Conservation (phyloP, 352 stramenopile genomes). For the Phytophthora hybrid region DNA sequence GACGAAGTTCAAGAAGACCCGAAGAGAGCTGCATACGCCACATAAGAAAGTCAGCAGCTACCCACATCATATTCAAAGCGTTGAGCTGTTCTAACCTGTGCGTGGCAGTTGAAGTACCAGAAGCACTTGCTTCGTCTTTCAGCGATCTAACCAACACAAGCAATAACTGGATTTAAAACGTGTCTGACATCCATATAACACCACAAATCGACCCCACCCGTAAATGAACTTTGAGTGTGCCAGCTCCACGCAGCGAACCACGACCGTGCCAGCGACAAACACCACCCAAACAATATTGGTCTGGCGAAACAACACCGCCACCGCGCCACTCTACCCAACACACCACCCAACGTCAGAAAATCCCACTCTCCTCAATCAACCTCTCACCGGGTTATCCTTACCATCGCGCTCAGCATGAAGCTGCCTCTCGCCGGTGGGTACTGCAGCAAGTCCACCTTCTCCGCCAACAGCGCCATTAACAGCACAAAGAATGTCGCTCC, state of each 20-base stretch:
- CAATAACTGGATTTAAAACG: not conserved
- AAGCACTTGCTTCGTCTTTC: constrained; percentile 41
- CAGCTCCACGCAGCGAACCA: constrained; percentile 77
- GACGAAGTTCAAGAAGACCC: constrained; percentile 72
- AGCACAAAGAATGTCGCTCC: constrained; percentile 91
- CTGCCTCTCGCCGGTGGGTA: constrained; percentile 41
- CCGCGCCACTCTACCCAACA: constrained; percentile 61
- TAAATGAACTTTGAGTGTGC: constrained; percentile 77
- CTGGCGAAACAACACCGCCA: constrained; percentile 88
- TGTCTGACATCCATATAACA: not conserved
- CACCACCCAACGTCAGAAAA: constrained; percentile 9
- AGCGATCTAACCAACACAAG: constrained; percentile 32
- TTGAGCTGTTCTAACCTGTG: constrained; percentile 32
- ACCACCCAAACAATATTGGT: constrained; percentile 93
- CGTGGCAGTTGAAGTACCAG: constrained; percentile 26
- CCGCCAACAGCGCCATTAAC: constrained; percentile 78
- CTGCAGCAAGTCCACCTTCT: constrained; percentile 55
- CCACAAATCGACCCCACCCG: constrained; percentile 45
- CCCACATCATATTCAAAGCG: not conserved
- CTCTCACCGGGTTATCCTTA: constrained; percentile 26
- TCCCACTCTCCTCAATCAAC: not conserved
- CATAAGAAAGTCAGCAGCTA: constrained; percentile 7
- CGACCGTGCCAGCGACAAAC: constrained; percentile 81
- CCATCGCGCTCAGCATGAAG: constrained; percentile 72
- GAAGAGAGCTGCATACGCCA: constrained; percentile 37